Base-by-base conservation (phyloP, 2,329 filamentous ascomycete genomes). In the Escovopsis sp. region DNA sequence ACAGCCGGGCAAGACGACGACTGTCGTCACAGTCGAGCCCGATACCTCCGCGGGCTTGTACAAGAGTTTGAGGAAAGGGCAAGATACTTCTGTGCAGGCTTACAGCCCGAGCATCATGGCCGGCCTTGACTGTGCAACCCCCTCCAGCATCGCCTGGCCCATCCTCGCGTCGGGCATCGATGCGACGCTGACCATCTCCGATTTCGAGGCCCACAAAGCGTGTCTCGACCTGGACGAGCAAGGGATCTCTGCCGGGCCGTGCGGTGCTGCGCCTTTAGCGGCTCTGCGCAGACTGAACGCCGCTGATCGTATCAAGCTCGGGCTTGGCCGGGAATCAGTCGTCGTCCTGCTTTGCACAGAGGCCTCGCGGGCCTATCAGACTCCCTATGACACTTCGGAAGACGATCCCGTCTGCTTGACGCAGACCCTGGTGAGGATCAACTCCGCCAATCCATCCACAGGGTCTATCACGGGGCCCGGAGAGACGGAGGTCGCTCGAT, bases 81-180 rank as follows among this genome's bases (percentile, higher is more conserved):
- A 68, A 0, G 45, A 62, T 26, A 54, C 65, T 3, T 62, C 59
- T 0, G 52, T 66, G 0, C 62, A 79, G 1, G 39, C 51, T 7
- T 82, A 77, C 0, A 60, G 58, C 0, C 56, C 68, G 3, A 84
- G 76, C 0, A 82, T 82, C 45, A 85, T 86, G 79, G 66, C 68
- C 27, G 80, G 79, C 0, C 70, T 86, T 59, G 74, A 81, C 43
- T 86, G 79, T 41, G 79, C 78, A 0, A 81, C 75, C 0, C 63
- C 80, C 0, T 82, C 78, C 0, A 60, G 60, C 0, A 72, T 67
- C 1, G 75, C 79, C 0, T 87, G 78, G 76, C 62, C 71, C 0
- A 48, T 72, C 0, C 50, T 87, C 4, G 53, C 59, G 7, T 48
- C 58, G 0, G 69, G 74, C 1, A 63, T 83, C 0, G 72, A 81